phyloP scores from a whole-genome alignment of 495 filamentous ascomycete species.

The Penicillium simplicissimum region DNA sequence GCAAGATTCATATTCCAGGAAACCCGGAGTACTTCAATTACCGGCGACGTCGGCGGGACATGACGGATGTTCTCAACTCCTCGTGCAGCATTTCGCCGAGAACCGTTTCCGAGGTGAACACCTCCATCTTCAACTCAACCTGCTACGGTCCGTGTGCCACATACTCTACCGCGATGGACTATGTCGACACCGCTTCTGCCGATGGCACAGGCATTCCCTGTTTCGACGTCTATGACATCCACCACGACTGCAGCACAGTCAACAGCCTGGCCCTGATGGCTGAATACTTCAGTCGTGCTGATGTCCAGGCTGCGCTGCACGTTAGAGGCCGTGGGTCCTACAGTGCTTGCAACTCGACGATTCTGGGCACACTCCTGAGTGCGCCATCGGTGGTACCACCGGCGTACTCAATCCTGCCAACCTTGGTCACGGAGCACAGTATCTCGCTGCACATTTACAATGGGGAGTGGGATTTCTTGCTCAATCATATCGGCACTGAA shows the following conservation, averaged over 20 bases:
- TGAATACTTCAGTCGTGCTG: slow-evolving; percentile 37
- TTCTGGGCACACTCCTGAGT: slow-evolving; percentile 28
- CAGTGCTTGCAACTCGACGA: slow-evolving; percentile 34
- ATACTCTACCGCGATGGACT: slow-evolving; percentile 38
- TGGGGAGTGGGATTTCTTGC: slow-evolving; percentile 43
- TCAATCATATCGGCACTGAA: slow-evolving; percentile 43
- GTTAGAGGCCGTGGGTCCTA: slow-evolving; percentile 26
- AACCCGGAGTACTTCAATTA: slow-evolving; percentile 39
- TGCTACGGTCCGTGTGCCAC: slow-evolving; percentile 44
- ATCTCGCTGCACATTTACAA: slow-evolving; percentile 41
- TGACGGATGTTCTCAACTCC: slow-evolving; percentile 13
- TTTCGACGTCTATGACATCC: slow-evolving; percentile 43
- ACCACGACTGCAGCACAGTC: slow-evolving; percentile 34
- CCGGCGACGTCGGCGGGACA: slow-evolving; percentile 20
- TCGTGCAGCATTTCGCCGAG: slow-evolving; percentile 29
- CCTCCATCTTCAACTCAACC: slow-evolving; percentile 37
- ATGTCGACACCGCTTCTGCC: slow-evolving; percentile 23
- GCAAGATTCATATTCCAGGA: slow-evolving; percentile 36
- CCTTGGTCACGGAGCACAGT: slow-evolving; percentile 35
- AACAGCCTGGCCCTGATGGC: slow-evolving; percentile 24
- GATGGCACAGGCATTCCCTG: slow-evolving; percentile 18
- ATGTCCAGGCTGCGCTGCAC: slow-evolving; percentile 41
- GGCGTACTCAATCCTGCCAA: slow-evolving; percentile 36
- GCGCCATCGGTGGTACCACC: slow-evolving; percentile 23
- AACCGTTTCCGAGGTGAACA: slow-evolving; percentile 25